A percentile compares a stretch with the other conserved stretches of the same genome.
Conservation (phyloP, 2,329 filamentous ascomycete species). For the Colletotrichum tabaci region DNA sequence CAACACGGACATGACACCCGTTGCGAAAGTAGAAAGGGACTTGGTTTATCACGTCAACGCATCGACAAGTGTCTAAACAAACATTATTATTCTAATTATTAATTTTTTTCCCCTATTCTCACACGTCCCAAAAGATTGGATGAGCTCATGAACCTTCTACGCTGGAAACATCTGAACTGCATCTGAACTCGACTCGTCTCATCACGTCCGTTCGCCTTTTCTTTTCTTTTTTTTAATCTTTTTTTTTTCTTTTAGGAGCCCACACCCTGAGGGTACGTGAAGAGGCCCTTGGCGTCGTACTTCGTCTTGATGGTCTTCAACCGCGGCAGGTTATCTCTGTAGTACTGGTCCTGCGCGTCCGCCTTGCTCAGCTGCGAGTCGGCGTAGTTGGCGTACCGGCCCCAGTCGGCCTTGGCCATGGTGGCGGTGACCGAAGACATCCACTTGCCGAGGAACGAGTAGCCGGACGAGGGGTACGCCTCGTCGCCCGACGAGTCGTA, state of each 20-base stretch:
- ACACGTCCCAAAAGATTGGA: neutral
- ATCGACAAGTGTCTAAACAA: neutral
- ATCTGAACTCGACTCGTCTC: too few species aligned
- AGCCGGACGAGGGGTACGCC: conserved; percentile 53
- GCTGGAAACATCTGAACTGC: neutral
- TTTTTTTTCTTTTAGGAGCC: neutral
- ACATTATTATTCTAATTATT: neutral
- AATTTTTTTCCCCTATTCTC: too few species aligned
- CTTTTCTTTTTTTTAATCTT: too few species aligned
- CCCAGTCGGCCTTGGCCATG: conserved; percentile 56
- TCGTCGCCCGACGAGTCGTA: conserved; percentile 55
- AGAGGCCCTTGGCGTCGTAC: conserved; percentile 58
- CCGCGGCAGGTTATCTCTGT: conserved; percentile 55
- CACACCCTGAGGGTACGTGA: conserved; percentile 56
- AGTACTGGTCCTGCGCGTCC: conserved; percentile 66
- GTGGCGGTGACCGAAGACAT: conserved; percentile 55
- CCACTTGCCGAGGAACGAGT: conserved; percentile 58
- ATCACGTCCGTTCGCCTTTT: neutral
- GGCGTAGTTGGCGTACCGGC: conserved; percentile 69
- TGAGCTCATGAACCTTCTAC: neutral
- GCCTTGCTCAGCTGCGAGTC: conserved; percentile 63
- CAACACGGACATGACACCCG: neutral
- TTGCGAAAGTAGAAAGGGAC: neutral
- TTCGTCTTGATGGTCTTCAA: conserved; percentile 57
- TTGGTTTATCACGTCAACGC: neutral